Percentiles rank a stretch among this genome's conserved stretches.
Conservation (phyloP, 768 basidiomycete genomes). For the Trametes coccinea region DNA sequence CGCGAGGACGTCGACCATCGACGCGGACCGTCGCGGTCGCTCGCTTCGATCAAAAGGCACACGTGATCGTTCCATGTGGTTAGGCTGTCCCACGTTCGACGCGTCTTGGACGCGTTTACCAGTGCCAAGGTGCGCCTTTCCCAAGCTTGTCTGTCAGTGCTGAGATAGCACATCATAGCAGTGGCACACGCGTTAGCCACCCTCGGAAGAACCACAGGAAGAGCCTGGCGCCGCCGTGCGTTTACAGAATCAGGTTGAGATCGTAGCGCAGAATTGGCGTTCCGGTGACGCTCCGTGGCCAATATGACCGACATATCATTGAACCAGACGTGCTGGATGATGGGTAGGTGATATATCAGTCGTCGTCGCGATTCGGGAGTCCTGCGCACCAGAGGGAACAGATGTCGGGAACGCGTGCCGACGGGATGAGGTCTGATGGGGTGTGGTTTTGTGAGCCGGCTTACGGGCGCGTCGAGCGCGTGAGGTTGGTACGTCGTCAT, state of each 20-base stretch:
- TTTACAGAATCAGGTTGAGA: constrained; percentile 3
- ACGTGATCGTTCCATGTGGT: constrained; percentile 27
- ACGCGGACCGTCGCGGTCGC: not conserved
- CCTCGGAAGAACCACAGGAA: constrained; percentile 19
- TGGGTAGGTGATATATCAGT: constrained; percentile 3
- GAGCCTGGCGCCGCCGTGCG: not conserved
- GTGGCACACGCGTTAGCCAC: not conserved
- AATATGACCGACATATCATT: not conserved
- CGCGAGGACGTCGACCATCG: too few relatives aligned
- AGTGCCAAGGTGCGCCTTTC: constrained; percentile 1
- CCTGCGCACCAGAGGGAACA: not conserved
- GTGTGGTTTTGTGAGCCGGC: not conserved
- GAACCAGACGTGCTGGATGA: not conserved
- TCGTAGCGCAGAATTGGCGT: not conserved
- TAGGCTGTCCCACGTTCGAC: constrained; percentile 9
- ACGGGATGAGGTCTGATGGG: not conserved
- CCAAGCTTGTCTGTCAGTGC: constrained; percentile 4
- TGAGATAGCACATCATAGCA: not conserved
- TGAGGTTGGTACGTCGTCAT: constrained; percentile 5
- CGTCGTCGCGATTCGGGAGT: not conserved
- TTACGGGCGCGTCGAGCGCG: not conserved
- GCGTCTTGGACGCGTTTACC: constrained; percentile 12
- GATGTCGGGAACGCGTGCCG: not conserved
- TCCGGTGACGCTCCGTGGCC: constrained; percentile 6
- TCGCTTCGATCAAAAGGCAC: constrained; percentile 1